A percentile compares a stretch with the other conserved stretches of the same genome.
These are phyloP conservation scores for Handroanthus guayacan DNA, from an alignment of 257 asterid genomes.

Conservation along the genomic window DNA sequence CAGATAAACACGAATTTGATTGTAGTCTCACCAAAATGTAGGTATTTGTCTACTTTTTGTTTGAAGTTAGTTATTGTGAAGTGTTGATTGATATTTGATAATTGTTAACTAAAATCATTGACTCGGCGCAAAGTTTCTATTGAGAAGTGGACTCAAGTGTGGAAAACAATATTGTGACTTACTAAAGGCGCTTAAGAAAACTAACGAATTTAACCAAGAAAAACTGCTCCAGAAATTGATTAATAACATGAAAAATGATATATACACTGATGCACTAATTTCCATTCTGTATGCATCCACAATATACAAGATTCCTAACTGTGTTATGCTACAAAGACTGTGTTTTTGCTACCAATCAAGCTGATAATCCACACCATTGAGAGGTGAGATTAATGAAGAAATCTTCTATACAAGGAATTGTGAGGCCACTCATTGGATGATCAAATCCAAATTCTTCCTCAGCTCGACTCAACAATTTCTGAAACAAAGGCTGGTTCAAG, in stretches of 20 bases:
- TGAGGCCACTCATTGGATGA: constrained; percentile 53
- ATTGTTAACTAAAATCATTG: neutral
- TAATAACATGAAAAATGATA: neutral
- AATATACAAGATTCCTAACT: neutral
- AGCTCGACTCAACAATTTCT: constrained; percentile 37
- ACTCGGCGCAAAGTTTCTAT: neutral
- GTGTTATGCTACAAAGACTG: neutral
- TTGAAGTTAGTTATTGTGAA: too few relatives aligned
- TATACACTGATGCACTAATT: neutral
- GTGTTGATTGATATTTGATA: neutral
- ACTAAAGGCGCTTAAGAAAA: too few relatives aligned
- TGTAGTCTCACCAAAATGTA: too few relatives aligned
- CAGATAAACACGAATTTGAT: too few relatives aligned
- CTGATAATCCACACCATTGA: constrained; percentile 13
- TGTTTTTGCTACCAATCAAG: neutral
- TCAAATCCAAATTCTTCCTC: constrained; percentile 45
- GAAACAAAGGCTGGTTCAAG: constrained; percentile 45
- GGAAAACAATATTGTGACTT: neutral
- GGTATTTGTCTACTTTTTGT: too few relatives aligned
- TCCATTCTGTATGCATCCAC: neutral
- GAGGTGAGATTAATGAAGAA: constrained; percentile 38
- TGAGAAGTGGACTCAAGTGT: neutral
- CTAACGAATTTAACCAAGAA: neutral
- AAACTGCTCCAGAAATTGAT: neutral
- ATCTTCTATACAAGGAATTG: constrained; percentile 42